Conservation (phyloP, 495 filamentous ascomycete species). For the Xanthoparmelia taractica region DNA sequence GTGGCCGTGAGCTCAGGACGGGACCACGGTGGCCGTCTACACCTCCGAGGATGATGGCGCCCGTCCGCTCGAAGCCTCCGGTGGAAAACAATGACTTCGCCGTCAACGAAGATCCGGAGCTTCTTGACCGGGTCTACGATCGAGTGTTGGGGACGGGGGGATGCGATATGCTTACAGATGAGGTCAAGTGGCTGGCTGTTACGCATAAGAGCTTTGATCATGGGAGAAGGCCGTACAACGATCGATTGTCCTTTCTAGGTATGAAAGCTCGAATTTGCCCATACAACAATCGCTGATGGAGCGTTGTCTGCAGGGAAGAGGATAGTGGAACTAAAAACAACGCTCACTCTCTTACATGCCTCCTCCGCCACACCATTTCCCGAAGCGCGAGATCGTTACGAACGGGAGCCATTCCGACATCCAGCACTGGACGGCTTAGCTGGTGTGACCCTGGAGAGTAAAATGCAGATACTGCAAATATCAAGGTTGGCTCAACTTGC, state of each 20-base stretch:
- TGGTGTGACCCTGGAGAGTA: constrained; percentile 52
- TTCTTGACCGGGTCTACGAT: constrained; percentile 67
- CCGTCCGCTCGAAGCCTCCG: constrained; percentile 50
- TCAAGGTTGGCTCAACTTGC: constrained; percentile 59
- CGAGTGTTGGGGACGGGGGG: constrained; percentile 62
- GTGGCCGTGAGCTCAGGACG: constrained; percentile 35
- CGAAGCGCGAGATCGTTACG: constrained; percentile 36
- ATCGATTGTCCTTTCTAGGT: constrained; percentile 87
- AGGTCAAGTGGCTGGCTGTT: constrained; percentile 93
- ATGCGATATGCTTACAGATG: constrained; percentile 67
- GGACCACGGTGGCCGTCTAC: constrained; percentile 77
- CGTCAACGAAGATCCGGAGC: constrained; percentile 65
- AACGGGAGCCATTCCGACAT: constrained; percentile 62
- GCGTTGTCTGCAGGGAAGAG: constrained; percentile 54
- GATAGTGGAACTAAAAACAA: constrained; percentile 71
- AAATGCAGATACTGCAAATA: constrained; percentile 44
- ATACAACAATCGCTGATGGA: not conserved
- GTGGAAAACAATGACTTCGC: constrained; percentile 41
- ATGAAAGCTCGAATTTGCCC: constrained; percentile 15
- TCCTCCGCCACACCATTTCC: constrained; percentile 24
- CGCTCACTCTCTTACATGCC: constrained; percentile 57
- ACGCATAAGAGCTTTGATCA: constrained; percentile 99
- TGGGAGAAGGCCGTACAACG: constrained; percentile 87
- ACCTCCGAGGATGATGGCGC: constrained; percentile 66
- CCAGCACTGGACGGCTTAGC: constrained; percentile 63